Evolutionary conservation across 495 filamentous ascomycete genomes (phyloP).

Genomic region (Penicillium crystallinum): DNA sequence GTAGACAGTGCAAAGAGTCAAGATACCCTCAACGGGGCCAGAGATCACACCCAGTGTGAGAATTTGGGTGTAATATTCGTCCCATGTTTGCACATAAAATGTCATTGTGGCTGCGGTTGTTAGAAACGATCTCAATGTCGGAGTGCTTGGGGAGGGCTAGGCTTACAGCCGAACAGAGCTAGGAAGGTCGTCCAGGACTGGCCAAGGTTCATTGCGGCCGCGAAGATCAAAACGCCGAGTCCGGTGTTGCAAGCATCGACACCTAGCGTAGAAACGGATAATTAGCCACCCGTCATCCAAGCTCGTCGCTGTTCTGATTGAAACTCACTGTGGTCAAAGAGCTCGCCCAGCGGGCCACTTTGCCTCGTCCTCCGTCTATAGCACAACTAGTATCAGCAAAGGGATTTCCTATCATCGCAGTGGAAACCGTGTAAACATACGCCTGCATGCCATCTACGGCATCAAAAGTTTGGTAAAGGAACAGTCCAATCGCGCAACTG

Average conservation of each 20-base stretch:
- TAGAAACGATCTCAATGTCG: slow-evolving; percentile 2
- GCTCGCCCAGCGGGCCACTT: slow-evolving; percentile 88
- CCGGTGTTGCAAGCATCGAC: slow-evolving; percentile 95
- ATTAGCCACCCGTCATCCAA: background rate
- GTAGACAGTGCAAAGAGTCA: slow-evolving; percentile 78
- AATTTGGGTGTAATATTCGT: slow-evolving; percentile 96
- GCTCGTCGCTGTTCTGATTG: background rate
- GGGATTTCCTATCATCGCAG: background rate
- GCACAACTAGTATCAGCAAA: slow-evolving; percentile 15
- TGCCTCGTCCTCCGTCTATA: slow-evolving; percentile 77
- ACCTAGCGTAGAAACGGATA: slow-evolving; percentile 32
- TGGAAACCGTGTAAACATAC: slow-evolving; percentile 41
- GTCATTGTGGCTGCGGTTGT: slow-evolving; percentile 61
- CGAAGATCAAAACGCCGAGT: slow-evolving; percentile 90
- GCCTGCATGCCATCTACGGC: slow-evolving; percentile 94
- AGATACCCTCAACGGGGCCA: slow-evolving; percentile 90
- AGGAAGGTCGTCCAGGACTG: slow-evolving; percentile 87
- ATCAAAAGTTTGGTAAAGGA: slow-evolving; percentile 97
- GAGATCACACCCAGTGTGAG: slow-evolving; percentile 89
- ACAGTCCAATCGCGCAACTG: slow-evolving; percentile 81
- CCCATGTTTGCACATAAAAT: slow-evolving; percentile 98
- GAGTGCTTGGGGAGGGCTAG: background rate
- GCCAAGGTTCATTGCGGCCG: slow-evolving; percentile 84
- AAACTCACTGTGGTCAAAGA: slow-evolving; percentile 86
- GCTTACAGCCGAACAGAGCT: slow-evolving; percentile 74